Evolutionary conservation across 768 basidiomycete genomes (phyloP).

Genomic region (Amanita inopinata): DNA sequence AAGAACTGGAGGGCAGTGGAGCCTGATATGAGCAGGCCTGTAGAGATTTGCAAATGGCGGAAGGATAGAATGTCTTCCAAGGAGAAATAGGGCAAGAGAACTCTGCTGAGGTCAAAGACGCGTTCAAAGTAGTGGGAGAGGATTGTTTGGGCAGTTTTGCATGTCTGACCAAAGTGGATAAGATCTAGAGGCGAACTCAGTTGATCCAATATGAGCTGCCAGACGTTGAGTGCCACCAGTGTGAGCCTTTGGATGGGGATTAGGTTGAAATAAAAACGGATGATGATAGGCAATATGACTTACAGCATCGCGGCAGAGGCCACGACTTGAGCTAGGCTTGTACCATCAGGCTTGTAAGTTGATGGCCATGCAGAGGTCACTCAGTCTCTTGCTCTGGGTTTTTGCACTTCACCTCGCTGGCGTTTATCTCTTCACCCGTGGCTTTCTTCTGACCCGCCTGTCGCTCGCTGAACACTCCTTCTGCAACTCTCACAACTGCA

Average conservation of each 20-base stretch:
- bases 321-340: too few relatives aligned
- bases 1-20: constrained; percentile 2
- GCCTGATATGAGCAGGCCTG: constrained; percentile 2
- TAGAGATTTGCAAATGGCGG: not conserved
- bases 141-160: not conserved
- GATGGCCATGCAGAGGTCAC: too few relatives aligned
- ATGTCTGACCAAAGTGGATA: constrained; percentile 1
- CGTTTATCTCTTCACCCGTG: constrained; percentile 83
- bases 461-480: constrained; percentile 50
- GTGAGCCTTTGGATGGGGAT: too few relatives aligned
- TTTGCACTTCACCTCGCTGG: constrained; percentile 62
- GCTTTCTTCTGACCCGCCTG: constrained; percentile 79
- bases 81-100: constrained; percentile 2
- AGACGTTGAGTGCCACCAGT: too few relatives aligned
- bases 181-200: constrained; percentile 1
- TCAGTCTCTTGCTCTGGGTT: constrained; percentile 50
- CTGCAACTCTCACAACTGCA: constrained; percentile 32
- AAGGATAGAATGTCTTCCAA: not conserved
- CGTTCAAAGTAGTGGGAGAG: not conserved
- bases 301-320: too few relatives aligned
- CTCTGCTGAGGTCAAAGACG: not conserved
- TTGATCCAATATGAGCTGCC: too few relatives aligned
- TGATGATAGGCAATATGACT: too few relatives aligned
- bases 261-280: too few relatives aligned
- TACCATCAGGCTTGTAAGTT: too few relatives aligned